phyloP scores from a whole-genome alignment of 176 grass and related monocot species.

The Oryza meridionalis region DNA sequence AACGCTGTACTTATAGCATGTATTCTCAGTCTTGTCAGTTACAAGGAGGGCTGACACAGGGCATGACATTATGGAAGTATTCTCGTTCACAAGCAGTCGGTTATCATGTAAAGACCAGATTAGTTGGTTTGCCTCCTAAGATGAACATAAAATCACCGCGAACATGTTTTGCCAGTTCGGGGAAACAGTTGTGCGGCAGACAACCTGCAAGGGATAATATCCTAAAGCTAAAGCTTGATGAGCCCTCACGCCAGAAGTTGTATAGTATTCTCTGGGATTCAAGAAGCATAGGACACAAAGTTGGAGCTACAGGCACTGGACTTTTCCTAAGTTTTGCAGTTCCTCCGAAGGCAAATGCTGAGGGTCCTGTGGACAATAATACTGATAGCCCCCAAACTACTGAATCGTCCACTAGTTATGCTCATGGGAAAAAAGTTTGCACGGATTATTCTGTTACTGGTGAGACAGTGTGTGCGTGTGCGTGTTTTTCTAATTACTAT shows the following conservation, averaged over 20 bases:
- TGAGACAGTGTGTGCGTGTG: conserved; percentile 1
- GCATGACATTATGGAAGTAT: conserved; percentile 29
- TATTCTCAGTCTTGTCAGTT: conserved; percentile 48
- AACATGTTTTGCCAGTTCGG: conserved; percentile 43
- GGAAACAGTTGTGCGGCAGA: conserved; percentile 12
- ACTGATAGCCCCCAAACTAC: conserved; percentile 20
- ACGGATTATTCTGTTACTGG: conserved; percentile 73
- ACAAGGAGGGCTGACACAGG: conserved; percentile 36
- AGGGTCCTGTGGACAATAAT: conserved; percentile 45
- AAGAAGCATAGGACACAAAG: conserved; percentile 40
- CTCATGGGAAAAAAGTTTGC: conserved; percentile 74
- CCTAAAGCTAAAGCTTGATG: conserved; percentile 51
- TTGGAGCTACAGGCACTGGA: conserved; percentile 45
- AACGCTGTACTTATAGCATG: conserved; percentile 39
- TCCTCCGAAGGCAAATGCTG: conserved; percentile 58
- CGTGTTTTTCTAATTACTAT: neutral
- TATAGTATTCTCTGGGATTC: conserved; percentile 46
- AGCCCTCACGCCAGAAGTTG: conserved; percentile 14
- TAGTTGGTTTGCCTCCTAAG: conserved; percentile 33
- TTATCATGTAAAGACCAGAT: neutral
- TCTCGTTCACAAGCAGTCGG: conserved; percentile 18
- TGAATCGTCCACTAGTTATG: conserved; percentile 31
- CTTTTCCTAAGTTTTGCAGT: conserved; percentile 51
- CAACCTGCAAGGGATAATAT: conserved; percentile 39
- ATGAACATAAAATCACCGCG: conserved; percentile 28